A percentile compares a stretch with the other conserved stretches of the same genome.
Conservation (phyloP, 2,329 filamentous ascomycete species). For the Calonectria ilicicola region DNA sequence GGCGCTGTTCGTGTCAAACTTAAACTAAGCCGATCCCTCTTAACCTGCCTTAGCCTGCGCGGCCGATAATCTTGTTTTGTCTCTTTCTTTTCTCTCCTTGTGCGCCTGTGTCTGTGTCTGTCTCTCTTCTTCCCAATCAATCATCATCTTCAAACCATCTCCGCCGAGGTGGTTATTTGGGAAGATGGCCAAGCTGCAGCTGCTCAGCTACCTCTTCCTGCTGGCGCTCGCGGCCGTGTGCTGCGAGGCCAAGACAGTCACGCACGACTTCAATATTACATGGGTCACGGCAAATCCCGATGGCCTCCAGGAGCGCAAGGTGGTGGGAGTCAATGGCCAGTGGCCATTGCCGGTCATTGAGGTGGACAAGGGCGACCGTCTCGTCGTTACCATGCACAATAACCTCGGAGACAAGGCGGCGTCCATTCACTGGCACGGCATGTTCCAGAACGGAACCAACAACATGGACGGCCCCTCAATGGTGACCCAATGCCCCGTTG, state of each 20-base stretch:
- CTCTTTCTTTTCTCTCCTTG: background rate
- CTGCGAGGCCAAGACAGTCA: constrained; percentile 54
- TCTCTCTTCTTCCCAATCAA: background rate
- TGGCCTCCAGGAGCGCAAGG: constrained; percentile 64
- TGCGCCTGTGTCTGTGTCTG: background rate
- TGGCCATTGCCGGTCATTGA: constrained; percentile 73
- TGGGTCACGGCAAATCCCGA: constrained; percentile 74
- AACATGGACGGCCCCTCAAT: constrained; percentile 69
- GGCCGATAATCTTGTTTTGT: background rate
- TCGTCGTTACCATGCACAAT: constrained; percentile 63
- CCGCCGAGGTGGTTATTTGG: background rate
- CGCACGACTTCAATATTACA: constrained; percentile 69
- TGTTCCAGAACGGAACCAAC: constrained; percentile 68
- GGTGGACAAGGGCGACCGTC: constrained; percentile 64
- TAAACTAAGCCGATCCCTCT: background rate
- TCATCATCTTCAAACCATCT: too few species aligned
- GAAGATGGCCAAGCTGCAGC: constrained; percentile 9
- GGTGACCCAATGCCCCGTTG: constrained; percentile 68
- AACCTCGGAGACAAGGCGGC: constrained; percentile 56
- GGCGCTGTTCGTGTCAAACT: background rate
- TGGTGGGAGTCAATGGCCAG: constrained; percentile 74
- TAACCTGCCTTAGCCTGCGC: background rate
- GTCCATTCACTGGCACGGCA: constrained; percentile 70
- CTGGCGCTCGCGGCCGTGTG: constrained; percentile 18
- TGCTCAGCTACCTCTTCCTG: constrained; percentile 10